Evolutionary conservation across 495 filamentous ascomycete species (phyloP).

Genomic region (Neurospora sublineolata): DNA sequence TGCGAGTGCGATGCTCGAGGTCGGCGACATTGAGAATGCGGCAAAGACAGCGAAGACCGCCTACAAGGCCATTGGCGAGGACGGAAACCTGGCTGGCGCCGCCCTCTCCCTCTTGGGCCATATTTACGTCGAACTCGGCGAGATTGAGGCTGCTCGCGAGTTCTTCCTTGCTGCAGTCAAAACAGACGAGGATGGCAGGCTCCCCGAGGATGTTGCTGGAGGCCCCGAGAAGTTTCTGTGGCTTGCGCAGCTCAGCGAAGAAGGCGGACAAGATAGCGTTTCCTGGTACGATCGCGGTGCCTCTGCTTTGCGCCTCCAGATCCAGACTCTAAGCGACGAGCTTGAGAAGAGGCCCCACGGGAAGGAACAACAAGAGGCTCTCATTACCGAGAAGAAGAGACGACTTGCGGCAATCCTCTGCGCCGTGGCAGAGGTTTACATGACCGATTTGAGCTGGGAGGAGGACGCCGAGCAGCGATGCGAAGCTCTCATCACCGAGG

Average conservation of each 20-base stretch:
- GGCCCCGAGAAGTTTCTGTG: conserved; percentile 93
- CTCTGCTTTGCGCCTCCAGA: conserved; percentile 50
- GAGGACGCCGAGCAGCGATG: conserved; percentile 76
- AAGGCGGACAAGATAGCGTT: conserved; percentile 75
- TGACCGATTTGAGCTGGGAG: conserved; percentile 94
- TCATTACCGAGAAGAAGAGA: conserved; percentile 54
- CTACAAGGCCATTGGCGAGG: conserved; percentile 34
- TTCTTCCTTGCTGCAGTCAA: conserved; percentile 59
- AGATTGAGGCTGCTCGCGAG: conserved; percentile 55
- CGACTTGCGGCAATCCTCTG: conserved; percentile 82
- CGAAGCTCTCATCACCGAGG: conserved; percentile 77
- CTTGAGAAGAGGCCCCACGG: conserved; percentile 19
- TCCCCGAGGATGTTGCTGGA: conserved; percentile 49
- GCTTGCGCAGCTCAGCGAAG: conserved; percentile 83
- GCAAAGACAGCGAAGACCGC: conserved; percentile 53
- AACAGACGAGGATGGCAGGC: conserved; percentile 62
- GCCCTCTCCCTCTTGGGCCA: conserved; percentile 73
- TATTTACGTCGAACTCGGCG: conserved; percentile 74
- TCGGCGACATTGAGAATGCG: conserved; percentile 57
- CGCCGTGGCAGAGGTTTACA: conserved; percentile 86
- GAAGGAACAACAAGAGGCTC: conserved; percentile 31
- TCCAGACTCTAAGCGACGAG: conserved; percentile 39
- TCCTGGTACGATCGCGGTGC: conserved; percentile 80
- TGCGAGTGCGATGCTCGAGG: conserved; percentile 58
- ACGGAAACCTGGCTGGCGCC: conserved; percentile 36